Percentiles rank a stretch among this genome's conserved stretches.
These are phyloP conservation scores for Trichoderma orchidacearum DNA, from an alignment of 495 filamentous ascomycete species.

Conservation along the genomic window DNA sequence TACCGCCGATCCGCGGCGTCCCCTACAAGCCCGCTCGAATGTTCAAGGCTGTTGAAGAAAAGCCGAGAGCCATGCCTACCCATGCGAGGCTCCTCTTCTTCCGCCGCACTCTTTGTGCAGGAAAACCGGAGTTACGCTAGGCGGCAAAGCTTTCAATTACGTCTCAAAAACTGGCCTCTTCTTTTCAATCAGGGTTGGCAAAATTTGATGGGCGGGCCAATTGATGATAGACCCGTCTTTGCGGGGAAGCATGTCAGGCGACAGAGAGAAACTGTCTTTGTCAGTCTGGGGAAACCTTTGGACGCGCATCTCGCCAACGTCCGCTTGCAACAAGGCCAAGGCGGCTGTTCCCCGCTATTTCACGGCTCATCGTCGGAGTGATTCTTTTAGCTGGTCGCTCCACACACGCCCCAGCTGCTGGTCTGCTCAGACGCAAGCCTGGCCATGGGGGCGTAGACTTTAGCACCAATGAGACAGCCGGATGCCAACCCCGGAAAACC, in stretches of 20 bases:
- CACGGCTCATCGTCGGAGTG: neutral
- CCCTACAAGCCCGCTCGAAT: neutral
- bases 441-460: neutral
- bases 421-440: neutral
- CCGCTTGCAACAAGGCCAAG: neutral
- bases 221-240: neutral
- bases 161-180: neutral
- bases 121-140: too few species aligned
- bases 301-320: neutral
- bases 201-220: neutral
- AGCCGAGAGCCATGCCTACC: neutral
- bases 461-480: neutral
- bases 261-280: neutral
- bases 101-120: too few species aligned
- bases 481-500: neutral
- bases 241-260: conserved; percentile 1
- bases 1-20: neutral
- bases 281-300: neutral
- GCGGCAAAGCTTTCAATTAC: neutral
- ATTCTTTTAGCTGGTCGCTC: neutral
- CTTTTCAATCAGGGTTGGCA: neutral
- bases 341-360: neutral
- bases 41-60: neutral
- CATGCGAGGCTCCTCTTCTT: too few species aligned
- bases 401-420: neutral